phyloP scores from a whole-genome alignment of 805 yeast species.

The Candida sonorensis region DNA sequence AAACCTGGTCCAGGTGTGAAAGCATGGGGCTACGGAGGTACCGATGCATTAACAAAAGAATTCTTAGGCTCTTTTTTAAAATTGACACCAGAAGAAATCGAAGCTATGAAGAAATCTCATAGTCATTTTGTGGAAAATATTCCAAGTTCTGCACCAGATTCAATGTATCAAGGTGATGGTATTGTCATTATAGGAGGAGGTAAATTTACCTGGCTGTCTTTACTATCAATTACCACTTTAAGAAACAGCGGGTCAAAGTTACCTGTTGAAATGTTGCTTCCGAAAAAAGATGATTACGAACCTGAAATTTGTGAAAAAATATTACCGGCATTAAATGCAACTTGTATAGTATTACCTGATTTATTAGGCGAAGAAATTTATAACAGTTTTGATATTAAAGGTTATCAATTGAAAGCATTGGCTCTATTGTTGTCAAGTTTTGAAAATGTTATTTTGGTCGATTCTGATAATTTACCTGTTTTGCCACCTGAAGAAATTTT shows the following conservation, averaged over 20 bases:
- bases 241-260: constrained; percentile 56
- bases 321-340: constrained; percentile 54
- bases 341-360: constrained; percentile 56
- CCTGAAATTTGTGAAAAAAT: constrained; percentile 54
- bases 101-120: constrained; percentile 42
- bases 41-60: constrained; percentile 43
- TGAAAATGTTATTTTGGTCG: constrained; percentile 59
- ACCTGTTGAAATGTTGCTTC: constrained; percentile 80
- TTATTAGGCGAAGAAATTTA: constrained; percentile 48
- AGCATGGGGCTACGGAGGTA: too few relatives aligned
- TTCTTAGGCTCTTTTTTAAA: constrained; percentile 45
- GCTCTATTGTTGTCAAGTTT: constrained; percentile 65
- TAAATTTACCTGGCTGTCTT: constrained; percentile 60
- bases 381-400: constrained; percentile 37
- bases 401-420: constrained; percentile 60
- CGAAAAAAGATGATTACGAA: constrained; percentile 63
- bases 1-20: too few relatives aligned
- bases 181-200: constrained; percentile 77
- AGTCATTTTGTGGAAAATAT: constrained; percentile 34
- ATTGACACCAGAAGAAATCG: constrained; percentile 35
- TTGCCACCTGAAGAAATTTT: constrained; percentile 54
- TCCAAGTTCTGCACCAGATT: constrained; percentile 41
- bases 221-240: constrained; percentile 54
- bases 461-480: constrained; percentile 68
- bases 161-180: constrained; percentile 46